These are phyloP conservation scores for Venturia effusa DNA, from an alignment of 2,329 filamentous ascomycete species.

Conservation along the genomic window DNA sequence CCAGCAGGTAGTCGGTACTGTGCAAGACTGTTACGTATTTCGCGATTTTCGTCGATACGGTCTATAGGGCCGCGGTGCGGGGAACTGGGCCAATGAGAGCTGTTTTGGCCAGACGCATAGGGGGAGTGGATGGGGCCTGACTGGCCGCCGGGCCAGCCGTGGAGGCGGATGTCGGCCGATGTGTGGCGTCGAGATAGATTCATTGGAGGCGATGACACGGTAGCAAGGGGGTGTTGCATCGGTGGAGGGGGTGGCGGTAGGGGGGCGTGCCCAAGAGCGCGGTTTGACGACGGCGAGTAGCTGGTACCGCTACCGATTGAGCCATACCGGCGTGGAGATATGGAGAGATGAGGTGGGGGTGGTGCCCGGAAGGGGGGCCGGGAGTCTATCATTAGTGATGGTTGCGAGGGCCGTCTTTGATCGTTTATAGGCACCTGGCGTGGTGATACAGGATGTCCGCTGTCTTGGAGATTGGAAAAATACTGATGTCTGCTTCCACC, in stretches of 20 bases:
- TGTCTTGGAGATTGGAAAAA: conserved; percentile 30
- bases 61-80: conserved; percentile 38
- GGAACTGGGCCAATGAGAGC: conserved; percentile 56
- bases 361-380: conserved; percentile 62
- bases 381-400: conserved; percentile 19
- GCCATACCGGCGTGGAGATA: conserved; percentile 71
- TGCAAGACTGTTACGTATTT: conserved; percentile 58
- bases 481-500: conserved; percentile 36
- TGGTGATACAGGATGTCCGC: conserved; percentile 70
- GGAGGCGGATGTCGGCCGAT: conserved; percentile 79
- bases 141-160: conserved; percentile 46
- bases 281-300: conserved; percentile 61
- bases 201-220: conserved; percentile 43
- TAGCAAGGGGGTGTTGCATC: conserved; percentile 46
- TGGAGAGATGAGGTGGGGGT: conserved; percentile 70
- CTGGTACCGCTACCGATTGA: conserved; percentile 61
- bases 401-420: conserved; percentile 58
- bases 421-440: conserved; percentile 82
- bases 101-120: conserved; percentile 52
- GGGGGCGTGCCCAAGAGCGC: conserved; percentile 48
- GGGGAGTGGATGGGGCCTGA: conserved; percentile 45
- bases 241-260: conserved; percentile 56
- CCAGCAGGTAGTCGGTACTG: conserved; percentile 54
- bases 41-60: conserved; percentile 47
- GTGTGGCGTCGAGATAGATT: conserved; percentile 79